Evolutionary conservation across 345 rosid genomes (phyloP).

Genomic region (Citrus inodora): DNA sequence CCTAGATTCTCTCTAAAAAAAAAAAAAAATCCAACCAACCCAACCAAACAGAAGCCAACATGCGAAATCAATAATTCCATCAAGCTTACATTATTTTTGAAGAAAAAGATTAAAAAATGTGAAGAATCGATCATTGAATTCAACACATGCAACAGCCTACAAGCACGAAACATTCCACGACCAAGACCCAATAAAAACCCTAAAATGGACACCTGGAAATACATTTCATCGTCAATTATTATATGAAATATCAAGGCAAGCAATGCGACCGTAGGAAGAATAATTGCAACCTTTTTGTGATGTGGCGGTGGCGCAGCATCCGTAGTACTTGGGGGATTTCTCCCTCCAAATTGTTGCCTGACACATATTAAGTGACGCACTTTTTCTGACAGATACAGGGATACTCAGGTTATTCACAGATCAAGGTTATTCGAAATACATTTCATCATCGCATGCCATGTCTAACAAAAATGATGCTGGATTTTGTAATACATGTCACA

Average conservation of each 20-base stretch:
- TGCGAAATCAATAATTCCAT: background rate
- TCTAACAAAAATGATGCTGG: background rate
- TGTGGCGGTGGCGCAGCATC: too few species aligned
- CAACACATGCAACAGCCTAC: background rate
- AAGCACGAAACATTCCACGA: background rate
- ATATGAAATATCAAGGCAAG: too few species aligned
- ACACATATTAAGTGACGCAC: too few species aligned
- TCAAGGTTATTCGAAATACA: background rate
- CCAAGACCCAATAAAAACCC: background rate
- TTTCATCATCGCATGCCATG: slow-evolving; percentile 7
- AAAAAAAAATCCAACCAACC: background rate
- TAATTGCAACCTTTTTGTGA: too few species aligned
- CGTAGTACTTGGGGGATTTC: too few species aligned
- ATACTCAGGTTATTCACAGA: too few species aligned
- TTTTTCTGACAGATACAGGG: too few species aligned
- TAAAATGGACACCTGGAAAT: background rate
- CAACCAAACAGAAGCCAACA: background rate
- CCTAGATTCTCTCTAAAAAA: background rate
- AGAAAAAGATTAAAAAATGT: too few species aligned
- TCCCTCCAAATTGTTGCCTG: too few species aligned
- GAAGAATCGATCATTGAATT: background rate
- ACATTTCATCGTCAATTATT: background rate
- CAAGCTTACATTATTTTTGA: background rate
- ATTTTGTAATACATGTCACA: slow-evolving; percentile 4
- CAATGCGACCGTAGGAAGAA: too few species aligned